A percentile compares a stretch with the other conserved stretches of the same genome.
phyloP scores from a whole-genome alignment of 306 rosid genomes.

The Acmispon strigosus region DNA sequence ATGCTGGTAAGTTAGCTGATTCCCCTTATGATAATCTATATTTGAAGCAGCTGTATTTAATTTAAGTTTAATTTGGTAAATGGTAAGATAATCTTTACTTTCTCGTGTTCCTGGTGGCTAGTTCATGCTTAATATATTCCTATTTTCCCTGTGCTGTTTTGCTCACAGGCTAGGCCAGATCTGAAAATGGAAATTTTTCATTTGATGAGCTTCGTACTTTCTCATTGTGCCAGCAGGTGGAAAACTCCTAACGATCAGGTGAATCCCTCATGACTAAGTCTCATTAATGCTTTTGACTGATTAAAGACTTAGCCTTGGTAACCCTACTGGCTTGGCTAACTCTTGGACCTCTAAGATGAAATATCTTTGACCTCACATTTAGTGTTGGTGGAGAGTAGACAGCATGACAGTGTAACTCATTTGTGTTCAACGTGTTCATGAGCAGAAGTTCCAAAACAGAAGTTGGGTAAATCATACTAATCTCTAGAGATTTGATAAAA shows the following conservation, averaged over 20 bases:
- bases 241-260: conserved; percentile 84
- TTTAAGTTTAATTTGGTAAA: not conserved
- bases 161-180: conserved; percentile 82
- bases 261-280: not conserved
- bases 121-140: conserved; percentile 2
- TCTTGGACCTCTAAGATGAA: not conserved
- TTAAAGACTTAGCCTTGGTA: conserved; percentile 4
- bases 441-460: not conserved
- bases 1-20: conserved; percentile 64
- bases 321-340: not conserved
- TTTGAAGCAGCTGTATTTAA: not conserved
- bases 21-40: conserved; percentile 6
- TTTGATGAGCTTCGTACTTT: conserved; percentile 89
- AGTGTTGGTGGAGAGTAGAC: not conserved
- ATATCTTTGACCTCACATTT: not conserved
- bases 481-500: not conserved
- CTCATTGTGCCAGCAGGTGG: conserved; percentile 92
- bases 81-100: not conserved
- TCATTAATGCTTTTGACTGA: not conserved
- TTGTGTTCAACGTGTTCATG: conserved; percentile 7
- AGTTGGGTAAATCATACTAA: not conserved
- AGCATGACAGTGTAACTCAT: not conserved
- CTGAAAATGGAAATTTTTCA: conserved; percentile 96
- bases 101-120: not conserved
- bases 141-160: conserved; percentile 19